Evolutionary conservation across 2,329 filamentous ascomycete genomes (phyloP).

Genomic region (Microsporum audouinii): DNA sequence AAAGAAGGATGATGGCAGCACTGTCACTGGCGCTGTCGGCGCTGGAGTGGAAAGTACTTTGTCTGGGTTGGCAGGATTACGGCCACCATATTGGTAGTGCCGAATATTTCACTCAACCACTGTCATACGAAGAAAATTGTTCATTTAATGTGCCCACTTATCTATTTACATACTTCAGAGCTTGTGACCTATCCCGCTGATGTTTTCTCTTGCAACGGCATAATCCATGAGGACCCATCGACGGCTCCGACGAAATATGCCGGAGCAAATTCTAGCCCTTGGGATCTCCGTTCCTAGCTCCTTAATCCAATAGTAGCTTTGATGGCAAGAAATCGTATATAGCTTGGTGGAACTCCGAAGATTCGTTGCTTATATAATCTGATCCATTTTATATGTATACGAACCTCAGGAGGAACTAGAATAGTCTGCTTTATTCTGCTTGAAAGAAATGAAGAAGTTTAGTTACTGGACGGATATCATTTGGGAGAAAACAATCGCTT

Average conservation of each 20-base stretch:
- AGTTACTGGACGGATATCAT: no score
- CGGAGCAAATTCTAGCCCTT: not conserved
- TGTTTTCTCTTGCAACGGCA: not conserved
- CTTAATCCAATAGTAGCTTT: no score
- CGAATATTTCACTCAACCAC: not conserved
- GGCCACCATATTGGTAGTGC: constrained; percentile 36
- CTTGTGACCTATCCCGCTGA: not conserved
- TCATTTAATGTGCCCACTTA: not conserved
- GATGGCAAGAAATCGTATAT: no score
- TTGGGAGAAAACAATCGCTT: no score
- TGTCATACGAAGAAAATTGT: not conserved
- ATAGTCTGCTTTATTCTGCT: no score
- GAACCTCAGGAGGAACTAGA: no score
- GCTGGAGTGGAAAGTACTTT: constrained; percentile 29
- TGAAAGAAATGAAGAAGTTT: no score
- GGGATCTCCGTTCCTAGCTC: not conserved
- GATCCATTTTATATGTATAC: no score
- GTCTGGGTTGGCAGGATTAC: constrained; percentile 36
- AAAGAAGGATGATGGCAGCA: constrained; percentile 35
- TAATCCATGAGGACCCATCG: not conserved
- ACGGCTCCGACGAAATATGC: not conserved
- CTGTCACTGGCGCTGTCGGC: constrained; percentile 14
- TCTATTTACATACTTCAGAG: not conserved
- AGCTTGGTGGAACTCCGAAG: no score
- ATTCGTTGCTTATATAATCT: no score